phyloP scores from a whole-genome alignment of 768 basidiomycete species.

The Pleurotus giganteus region DNA sequence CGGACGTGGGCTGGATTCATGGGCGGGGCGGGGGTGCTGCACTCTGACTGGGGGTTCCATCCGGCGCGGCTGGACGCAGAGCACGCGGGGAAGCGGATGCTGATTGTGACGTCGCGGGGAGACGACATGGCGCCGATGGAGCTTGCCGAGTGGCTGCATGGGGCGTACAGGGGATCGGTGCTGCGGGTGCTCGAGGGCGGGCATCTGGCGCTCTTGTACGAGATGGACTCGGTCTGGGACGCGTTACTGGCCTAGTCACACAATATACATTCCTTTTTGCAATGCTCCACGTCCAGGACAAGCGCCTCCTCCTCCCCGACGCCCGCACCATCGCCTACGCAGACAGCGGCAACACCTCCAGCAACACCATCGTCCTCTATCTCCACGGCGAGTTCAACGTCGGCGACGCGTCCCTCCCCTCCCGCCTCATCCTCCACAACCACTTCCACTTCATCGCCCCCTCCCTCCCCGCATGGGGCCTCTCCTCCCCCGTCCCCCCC shows the following conservation, averaged over 20 bases:
- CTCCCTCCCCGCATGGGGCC: slow-evolving; percentile 60
- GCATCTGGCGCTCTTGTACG: slow-evolving; percentile 35
- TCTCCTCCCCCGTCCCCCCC: slow-evolving; percentile 39
- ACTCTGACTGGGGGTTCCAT: slow-evolving; percentile 43
- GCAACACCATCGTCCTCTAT: slow-evolving; percentile 47
- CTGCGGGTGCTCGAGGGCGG: slow-evolving; percentile 36
- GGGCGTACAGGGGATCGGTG: slow-evolving; percentile 37
- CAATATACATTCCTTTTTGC: not conserved
- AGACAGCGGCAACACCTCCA: slow-evolving; percentile 48
- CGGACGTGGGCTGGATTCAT: slow-evolving; percentile 45
- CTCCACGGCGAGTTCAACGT: slow-evolving; percentile 55
- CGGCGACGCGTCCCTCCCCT: slow-evolving; percentile 37
- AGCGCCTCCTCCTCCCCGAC: slow-evolving; percentile 34
- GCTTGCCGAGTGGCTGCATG: slow-evolving; percentile 36
- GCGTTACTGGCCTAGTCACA: slow-evolving; percentile 17
- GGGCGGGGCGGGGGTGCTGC: slow-evolving; percentile 28
- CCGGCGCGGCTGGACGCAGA: slow-evolving; percentile 40
- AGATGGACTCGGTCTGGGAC: slow-evolving; percentile 36
- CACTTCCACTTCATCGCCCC: slow-evolving; percentile 46
- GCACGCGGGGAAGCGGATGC: slow-evolving; percentile 34
- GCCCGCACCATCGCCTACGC: slow-evolving; percentile 54
- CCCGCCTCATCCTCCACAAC: slow-evolving; percentile 34
- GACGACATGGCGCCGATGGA: slow-evolving; percentile 32
- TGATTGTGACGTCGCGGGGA: slow-evolving; percentile 31
- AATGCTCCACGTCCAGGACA: slow-evolving; percentile 34